Evolutionary conservation across 2,329 filamentous ascomycete species (phyloP).

Genomic region (Pyricularia grisea): DNA sequence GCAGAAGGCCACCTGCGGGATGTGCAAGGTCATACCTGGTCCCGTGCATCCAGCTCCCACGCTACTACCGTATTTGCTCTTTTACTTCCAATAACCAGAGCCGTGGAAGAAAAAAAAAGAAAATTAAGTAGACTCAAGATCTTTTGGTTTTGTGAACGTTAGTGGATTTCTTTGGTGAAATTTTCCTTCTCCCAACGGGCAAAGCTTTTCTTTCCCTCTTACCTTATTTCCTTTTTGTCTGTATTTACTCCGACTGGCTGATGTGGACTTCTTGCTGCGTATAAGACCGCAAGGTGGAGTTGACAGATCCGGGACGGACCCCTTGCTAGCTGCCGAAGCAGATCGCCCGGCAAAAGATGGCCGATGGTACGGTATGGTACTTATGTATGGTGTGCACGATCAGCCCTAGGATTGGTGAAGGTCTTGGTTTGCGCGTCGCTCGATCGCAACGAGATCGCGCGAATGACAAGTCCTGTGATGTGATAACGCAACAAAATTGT

Average conservation of each 20-base stretch:
- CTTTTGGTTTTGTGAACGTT: background rate
- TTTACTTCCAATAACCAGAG: background rate
- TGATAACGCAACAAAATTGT: background rate
- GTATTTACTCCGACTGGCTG: background rate
- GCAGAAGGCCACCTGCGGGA: background rate
- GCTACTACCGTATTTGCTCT: background rate
- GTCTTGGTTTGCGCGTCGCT: background rate
- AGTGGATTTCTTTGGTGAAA: background rate
- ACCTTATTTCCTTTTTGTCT: background rate
- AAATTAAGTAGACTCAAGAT: background rate
- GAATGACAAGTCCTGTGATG: background rate
- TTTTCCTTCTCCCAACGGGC: background rate
- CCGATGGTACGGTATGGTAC: background rate
- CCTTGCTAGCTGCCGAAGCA: slow-evolving; percentile 1
- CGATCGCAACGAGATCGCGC: background rate
- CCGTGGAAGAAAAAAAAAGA: slow-evolving; percentile 9
- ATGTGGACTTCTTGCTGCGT: background rate
- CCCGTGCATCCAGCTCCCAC: background rate
- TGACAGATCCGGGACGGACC: background rate
- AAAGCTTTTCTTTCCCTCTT: background rate
- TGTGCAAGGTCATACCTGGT: background rate
- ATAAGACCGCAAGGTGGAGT: background rate
- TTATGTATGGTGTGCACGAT: background rate
- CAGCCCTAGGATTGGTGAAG: background rate
- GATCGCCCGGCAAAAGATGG: background rate